Conservation (phyloP, 129 eudicot genomes). For the Sambucus nigra region DNA sequence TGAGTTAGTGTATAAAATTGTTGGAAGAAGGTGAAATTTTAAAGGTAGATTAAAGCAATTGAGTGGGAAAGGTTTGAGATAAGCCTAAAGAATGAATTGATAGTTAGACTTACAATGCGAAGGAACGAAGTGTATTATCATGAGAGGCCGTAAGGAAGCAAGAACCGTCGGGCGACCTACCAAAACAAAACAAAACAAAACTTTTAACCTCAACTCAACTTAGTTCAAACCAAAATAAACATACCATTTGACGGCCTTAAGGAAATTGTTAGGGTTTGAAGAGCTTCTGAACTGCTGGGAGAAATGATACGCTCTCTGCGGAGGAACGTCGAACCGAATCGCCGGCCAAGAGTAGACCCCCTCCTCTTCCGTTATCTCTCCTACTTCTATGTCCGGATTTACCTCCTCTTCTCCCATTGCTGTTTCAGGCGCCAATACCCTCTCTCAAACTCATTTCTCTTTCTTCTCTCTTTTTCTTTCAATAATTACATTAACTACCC, state of each 20-base stretch:
- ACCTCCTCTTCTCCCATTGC: conserved; percentile 19
- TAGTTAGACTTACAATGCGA: conserved; percentile 63
- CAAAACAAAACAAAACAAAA: conserved; percentile 9
- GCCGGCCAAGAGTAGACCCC: conserved; percentile 27
- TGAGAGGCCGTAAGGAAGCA: conserved; percentile 72
- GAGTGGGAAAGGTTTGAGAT: no score
- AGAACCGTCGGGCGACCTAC: conserved; percentile 96
- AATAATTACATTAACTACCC: no score
- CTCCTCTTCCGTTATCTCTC: conserved; percentile 10
- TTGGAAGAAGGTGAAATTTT: no score
- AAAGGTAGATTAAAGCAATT: no score
- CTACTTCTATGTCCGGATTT: conserved; percentile 1
- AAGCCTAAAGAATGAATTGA: no score
- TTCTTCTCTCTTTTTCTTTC: no score
- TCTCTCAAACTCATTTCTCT: no score
- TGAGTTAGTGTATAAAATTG: no score
- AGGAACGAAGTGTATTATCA: conserved; percentile 53
- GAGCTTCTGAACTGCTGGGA: conserved; percentile 40
- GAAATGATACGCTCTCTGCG: conserved; percentile 35
- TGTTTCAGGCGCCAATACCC: no score
- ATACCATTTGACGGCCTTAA: conserved; percentile 64
- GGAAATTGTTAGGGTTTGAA: conserved; percentile 48
- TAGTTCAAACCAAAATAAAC: not conserved
- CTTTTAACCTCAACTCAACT: no score
- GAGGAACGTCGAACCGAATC: conserved; percentile 35